These are phyloP conservation scores for Neckera pumila DNA, from an alignment of 225 moss, liverwort and hornwort genomes.

Conservation along the genomic window DNA sequence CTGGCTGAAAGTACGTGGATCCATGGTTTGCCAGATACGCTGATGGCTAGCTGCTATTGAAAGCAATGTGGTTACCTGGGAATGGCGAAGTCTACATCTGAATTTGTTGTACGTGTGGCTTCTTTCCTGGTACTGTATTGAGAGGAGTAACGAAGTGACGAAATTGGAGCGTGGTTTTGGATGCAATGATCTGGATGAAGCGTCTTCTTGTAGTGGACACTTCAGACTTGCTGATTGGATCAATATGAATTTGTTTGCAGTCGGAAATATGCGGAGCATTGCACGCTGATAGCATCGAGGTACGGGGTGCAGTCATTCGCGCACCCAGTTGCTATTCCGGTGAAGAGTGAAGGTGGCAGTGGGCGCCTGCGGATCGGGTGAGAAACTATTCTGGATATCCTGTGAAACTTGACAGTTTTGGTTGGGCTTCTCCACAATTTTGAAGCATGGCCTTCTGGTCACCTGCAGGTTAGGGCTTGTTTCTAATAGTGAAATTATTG, in stretches of 20 bases:
- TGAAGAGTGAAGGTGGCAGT: slow-evolving; percentile 67
- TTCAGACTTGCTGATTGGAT: not conserved
- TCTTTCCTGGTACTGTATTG: not conserved
- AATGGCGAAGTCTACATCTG: not conserved
- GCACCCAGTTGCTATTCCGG: slow-evolving; percentile 63
- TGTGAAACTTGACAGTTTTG: not conserved
- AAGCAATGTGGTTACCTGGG: not conserved
- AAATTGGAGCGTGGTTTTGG: not conserved
- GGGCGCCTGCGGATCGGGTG: slow-evolving; percentile 80
- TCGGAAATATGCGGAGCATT: slow-evolving; percentile 96
- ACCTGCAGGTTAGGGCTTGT: not conserved
- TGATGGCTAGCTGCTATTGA: not conserved
- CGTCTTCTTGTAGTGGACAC: not conserved
- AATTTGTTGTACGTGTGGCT: not conserved
- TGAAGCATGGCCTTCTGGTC: not conserved
- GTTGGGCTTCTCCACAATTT: not conserved
- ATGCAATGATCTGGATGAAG: not conserved
- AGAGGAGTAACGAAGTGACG: not conserved
- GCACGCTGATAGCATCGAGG: slow-evolving; percentile 79
- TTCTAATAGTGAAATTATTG: not conserved
- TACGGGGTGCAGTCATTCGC: slow-evolving; percentile 49
- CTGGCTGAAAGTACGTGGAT: not conserved
- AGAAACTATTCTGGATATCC: not conserved
- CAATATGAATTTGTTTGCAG: slow-evolving; percentile 21
- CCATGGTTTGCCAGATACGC: not conserved